Evolutionary conservation across 495 filamentous ascomycete species (phyloP).

Genomic region (Aspergillus sparsus): DNA sequence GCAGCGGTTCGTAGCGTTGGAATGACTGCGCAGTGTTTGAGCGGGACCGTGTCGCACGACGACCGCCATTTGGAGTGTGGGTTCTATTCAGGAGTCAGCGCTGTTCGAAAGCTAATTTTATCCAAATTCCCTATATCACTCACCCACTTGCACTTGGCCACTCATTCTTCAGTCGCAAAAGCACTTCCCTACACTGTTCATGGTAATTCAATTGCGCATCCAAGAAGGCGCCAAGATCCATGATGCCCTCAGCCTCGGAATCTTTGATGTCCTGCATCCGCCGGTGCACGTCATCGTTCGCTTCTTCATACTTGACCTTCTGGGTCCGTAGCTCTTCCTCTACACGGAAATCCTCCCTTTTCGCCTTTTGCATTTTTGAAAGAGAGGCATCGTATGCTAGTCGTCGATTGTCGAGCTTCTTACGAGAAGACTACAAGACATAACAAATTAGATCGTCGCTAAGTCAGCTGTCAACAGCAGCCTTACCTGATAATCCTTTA

Average conservation of each 20-base stretch:
- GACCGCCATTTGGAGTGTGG: conserved; percentile 27
- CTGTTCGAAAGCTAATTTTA: not conserved
- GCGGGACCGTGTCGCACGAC: conserved; percentile 53
- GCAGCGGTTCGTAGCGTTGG: conserved; percentile 55
- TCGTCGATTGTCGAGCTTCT: conserved; percentile 91
- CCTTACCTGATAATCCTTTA: conserved; percentile 94
- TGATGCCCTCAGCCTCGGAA: conserved; percentile 79
- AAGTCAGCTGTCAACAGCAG: not conserved
- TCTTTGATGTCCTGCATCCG: conserved; percentile 98
- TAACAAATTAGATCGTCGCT: conserved; percentile 15
- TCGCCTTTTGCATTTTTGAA: conserved; percentile 89
- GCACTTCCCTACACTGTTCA: conserved; percentile 79
- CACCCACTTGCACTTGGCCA: conserved; percentile 65
- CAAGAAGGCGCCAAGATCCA: conserved; percentile 77
- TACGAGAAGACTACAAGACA: conserved; percentile 68
- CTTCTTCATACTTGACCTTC: conserved; percentile 96
- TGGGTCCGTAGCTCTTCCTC: conserved; percentile 91
- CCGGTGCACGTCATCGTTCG: conserved; percentile 87
- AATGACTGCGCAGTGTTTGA: conserved; percentile 65
- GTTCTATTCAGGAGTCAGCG: conserved; percentile 25
- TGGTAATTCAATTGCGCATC: conserved; percentile 92
- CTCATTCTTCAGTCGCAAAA: conserved; percentile 65
- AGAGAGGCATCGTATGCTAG: conserved; percentile 90
- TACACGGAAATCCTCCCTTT: conserved; percentile 87
- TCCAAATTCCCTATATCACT: conserved; percentile 25